Evolutionary conservation across 1,139 yeast species (phyloP), one percentile per base, ranked within the genome.

Genomic region (Nakaseomyces delphensis): DNA sequence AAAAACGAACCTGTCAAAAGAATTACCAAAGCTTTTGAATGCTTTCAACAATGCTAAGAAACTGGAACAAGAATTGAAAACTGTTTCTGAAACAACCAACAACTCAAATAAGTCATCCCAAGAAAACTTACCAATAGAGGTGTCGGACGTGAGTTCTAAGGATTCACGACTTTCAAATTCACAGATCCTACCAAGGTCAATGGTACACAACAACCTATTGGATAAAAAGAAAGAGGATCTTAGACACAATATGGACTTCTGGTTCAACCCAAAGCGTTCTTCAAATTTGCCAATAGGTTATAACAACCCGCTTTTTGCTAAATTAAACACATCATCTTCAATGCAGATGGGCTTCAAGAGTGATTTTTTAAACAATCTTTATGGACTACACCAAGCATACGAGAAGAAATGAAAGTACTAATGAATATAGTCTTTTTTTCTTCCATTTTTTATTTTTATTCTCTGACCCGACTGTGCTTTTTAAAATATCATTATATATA

Each of bases 1-100:
- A 25, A 49, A 54, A 20, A 55, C 65, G 1, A 56, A 62, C 23
- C 48, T 64, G 24, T 48, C 62, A 2, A 60, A 60, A 38, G 66
- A 64, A 45, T 41, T 64, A 24, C 68, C 68, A n/a, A 55, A 57
- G 21, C 45, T 64, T 41, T 49, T 64, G 47, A 62, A 60, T 36
- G 67, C 68, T 8, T 64, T 64, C 45, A 60, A 60, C 43, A 64
- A 63, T 33, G 65, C 66, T 1, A 62, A 57, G 43, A 55, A 50
- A 32, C 42, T 64, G 18, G 66, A 64, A 28, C 49, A 51, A 36
- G 64, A 57, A 37, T 45, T 59, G 39, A 55, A 52, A 36, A 48
- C 43, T 24, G 47, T 49, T 20, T 16, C 25, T 5, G 16, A 18
- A 9, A 13, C 36, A 10, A 3, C 36, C 3, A 21, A 9, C 16